A percentile compares a stretch with the other conserved stretches of the same genome.
These are phyloP conservation scores for Catharanthus roseus DNA, from an alignment of 257 asterid genomes.

Conservation along the genomic window DNA sequence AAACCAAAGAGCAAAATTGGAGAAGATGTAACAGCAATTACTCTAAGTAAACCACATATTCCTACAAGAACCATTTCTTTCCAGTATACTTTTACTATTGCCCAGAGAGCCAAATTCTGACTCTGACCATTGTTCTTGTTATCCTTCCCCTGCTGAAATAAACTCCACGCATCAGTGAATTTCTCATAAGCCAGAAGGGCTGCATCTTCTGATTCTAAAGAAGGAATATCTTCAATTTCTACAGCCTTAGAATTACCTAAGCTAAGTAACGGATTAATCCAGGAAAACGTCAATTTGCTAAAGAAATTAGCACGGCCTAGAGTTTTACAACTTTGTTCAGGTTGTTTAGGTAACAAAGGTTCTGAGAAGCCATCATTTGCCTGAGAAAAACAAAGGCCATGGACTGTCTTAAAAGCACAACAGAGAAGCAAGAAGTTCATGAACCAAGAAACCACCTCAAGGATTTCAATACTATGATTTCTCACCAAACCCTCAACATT, in stretches of 20 bases:
- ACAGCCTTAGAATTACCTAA: slow-evolving; percentile 45
- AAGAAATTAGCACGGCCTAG: slow-evolving; percentile 29
- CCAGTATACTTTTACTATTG: slow-evolving; percentile 43
- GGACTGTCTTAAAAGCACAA: slow-evolving; percentile 32
- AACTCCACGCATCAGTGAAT: slow-evolving; percentile 38
- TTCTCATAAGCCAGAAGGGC: slow-evolving; percentile 38
- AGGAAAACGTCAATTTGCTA: slow-evolving; percentile 47
- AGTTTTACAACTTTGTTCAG: slow-evolving; percentile 7
- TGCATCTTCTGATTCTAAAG: slow-evolving; percentile 54
- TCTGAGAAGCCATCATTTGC: slow-evolving; percentile 22
- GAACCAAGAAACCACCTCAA: slow-evolving; percentile 47
- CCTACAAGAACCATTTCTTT: slow-evolving; percentile 42
- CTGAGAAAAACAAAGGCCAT: slow-evolving; percentile 16
- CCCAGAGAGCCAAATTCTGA: slow-evolving; percentile 30
- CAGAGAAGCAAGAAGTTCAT: slow-evolving; percentile 43
- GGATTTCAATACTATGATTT: slow-evolving; percentile 19
- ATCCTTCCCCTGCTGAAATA: slow-evolving; percentile 24
- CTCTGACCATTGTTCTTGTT: neutral
- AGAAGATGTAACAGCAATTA: slow-evolving; percentile 36
- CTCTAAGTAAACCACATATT: slow-evolving; percentile 32
- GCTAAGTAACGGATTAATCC: slow-evolving; percentile 55
- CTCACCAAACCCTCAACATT: slow-evolving; percentile 28
- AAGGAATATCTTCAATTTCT: slow-evolving; percentile 52
- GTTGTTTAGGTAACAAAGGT: slow-evolving; percentile 34
- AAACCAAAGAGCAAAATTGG: slow-evolving; percentile 61